Conservation (phyloP, 129 eudicot genomes). For the Chrysanthemum lavandulifolium region DNA sequence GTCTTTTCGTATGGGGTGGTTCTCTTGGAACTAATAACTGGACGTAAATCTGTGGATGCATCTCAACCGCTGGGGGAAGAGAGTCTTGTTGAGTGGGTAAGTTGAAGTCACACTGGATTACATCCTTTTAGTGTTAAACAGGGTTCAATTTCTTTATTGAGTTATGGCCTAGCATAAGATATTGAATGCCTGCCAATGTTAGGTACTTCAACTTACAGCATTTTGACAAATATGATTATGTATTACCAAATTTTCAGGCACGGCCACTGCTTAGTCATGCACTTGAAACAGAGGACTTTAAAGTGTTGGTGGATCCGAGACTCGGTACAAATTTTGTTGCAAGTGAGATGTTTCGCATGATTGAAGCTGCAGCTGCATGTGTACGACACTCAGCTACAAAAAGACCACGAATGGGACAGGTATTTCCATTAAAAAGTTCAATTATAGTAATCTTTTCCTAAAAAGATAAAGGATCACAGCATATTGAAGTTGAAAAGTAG, state of each 20-base stretch:
- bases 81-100: slow-evolving; percentile 89
- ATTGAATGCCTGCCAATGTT: background rate
- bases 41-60: slow-evolving; percentile 89
- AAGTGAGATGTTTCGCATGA: slow-evolving; percentile 64
- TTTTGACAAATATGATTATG: background rate
- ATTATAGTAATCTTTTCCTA: background rate
- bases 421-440: slow-evolving; percentile 14
- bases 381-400: slow-evolving; percentile 75
- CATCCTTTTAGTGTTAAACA: background rate
- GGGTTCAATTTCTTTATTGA: background rate
- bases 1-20: slow-evolving; percentile 88
- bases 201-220: background rate
- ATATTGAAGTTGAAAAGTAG: background rate
- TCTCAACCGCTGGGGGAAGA: slow-evolving; percentile 82
- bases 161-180: slow-evolving; percentile 14
- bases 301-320: slow-evolving; percentile 64
- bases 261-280: slow-evolving; percentile 81
- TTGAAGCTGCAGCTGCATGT: slow-evolving; percentile 95
- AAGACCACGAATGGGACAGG: slow-evolving; percentile 95
- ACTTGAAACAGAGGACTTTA: slow-evolving; percentile 57
- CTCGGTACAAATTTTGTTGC: slow-evolving; percentile 59
- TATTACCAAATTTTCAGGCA: slow-evolving; percentile 50
- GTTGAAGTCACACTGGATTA: slow-evolving; percentile 19
- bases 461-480: background rate
- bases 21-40: slow-evolving; percentile 85